Percentiles rank a stretch among this genome's conserved stretches.
Conservation (phyloP, 345 rosid species). For the Passiflora organensis region DNA sequence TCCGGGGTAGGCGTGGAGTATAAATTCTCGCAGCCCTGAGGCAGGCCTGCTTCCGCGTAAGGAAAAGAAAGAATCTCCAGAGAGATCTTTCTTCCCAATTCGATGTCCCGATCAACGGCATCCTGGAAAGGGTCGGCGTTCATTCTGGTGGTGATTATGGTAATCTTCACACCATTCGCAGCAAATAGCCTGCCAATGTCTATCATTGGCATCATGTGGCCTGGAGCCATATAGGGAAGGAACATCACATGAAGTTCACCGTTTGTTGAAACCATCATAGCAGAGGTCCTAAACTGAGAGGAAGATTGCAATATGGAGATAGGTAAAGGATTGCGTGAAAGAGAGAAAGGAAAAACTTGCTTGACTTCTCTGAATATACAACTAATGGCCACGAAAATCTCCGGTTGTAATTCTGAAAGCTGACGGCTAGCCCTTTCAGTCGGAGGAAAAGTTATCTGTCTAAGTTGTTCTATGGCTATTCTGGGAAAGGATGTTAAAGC, state of each 20-base stretch:
- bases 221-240: constrained; percentile 35
- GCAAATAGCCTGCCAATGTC: constrained; percentile 33
- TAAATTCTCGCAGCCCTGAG: constrained; percentile 29
- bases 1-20: constrained; percentile 18
- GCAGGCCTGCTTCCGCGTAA: constrained; percentile 19
- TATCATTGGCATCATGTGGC: constrained; percentile 37
- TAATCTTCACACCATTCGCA: constrained; percentile 15
- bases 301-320: neutral
- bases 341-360: neutral
- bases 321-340: neutral
- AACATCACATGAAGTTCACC: constrained; percentile 28
- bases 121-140: constrained; percentile 20
- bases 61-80: constrained; percentile 23
- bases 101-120: constrained; percentile 14
- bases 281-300: neutral
- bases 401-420: no score
- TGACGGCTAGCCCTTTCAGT: no score
- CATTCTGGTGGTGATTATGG: constrained; percentile 23
- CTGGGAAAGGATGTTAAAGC: no score
- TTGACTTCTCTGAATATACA: no score
- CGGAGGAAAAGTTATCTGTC: no score
- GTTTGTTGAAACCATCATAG: constrained; percentile 18
- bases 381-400: no score
- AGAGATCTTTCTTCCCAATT: constrained; percentile 14
- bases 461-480: no score